Percentiles rank a stretch among this genome's conserved stretches.
These are phyloP conservation scores for Phaeophleospora eucalypticola DNA, from an alignment of 2,329 filamentous ascomycete genomes.

Conservation along the genomic window DNA sequence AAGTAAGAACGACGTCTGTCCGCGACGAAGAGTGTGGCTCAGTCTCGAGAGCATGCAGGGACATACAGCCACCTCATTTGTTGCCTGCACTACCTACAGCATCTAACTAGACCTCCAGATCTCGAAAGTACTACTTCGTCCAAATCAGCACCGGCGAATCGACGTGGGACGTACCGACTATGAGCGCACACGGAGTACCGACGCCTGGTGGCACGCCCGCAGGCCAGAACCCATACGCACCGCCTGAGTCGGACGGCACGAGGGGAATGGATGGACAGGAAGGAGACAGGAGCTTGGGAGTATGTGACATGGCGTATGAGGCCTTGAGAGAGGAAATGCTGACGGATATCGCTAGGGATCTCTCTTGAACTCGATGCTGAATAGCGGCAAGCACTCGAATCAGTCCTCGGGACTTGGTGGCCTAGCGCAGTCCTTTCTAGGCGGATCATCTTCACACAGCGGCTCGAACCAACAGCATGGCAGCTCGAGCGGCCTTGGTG, in stretches of 20 bases:
- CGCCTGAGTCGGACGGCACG: slow-evolving; percentile 24
- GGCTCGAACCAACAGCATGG: slow-evolving; percentile 11
- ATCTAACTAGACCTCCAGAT: slow-evolving; percentile 25
- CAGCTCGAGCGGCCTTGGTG: slow-evolving; percentile 23
- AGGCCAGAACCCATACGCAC: slow-evolving; percentile 32
- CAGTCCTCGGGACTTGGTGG: slow-evolving; percentile 26
- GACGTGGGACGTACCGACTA: slow-evolving; percentile 39
- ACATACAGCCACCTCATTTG: neutral
- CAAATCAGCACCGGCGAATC: slow-evolving; percentile 40
- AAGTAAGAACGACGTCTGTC: slow-evolving; percentile 31
- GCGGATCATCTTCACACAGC: slow-evolving; percentile 24
- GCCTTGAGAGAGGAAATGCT: slow-evolving; percentile 5
- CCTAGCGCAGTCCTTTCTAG: slow-evolving; percentile 31
- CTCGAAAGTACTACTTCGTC: slow-evolving; percentile 41
- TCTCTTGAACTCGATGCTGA: slow-evolving; percentile 27
- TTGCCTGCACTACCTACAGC: neutral
- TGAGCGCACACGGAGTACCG: slow-evolving; percentile 36
- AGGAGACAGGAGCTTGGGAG: slow-evolving; percentile 29
- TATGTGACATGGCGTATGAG: slow-evolving; percentile 14
- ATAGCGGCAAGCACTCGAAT: slow-evolving; percentile 27
- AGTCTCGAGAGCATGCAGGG: neutral
- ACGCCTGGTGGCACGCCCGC: slow-evolving; percentile 37
- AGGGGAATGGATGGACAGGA: slow-evolving; percentile 28
- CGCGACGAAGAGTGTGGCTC: neutral
- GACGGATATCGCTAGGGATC: slow-evolving; percentile 20